These are phyloP conservation scores for Alternaria alternata DNA, from an alignment of 2,329 filamentous ascomycete genomes.

Conservation along the genomic window DNA sequence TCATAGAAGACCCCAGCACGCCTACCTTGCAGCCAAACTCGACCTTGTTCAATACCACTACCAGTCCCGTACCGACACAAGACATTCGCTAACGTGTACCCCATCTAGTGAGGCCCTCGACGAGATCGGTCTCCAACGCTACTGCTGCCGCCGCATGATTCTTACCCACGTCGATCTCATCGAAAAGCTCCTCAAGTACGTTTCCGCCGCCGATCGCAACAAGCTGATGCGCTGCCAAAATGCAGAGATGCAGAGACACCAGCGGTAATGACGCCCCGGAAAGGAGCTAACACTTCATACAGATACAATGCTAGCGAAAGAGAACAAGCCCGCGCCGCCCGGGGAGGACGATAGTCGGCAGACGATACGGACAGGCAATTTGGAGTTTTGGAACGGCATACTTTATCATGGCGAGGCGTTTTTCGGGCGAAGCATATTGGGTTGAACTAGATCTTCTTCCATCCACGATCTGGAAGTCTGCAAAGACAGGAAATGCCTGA, in stretches of 20 bases:
- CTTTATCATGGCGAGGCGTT: conserved; percentile 33
- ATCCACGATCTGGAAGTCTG: background rate
- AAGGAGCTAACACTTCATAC: conserved; percentile 33
- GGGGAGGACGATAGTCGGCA: conserved; percentile 28
- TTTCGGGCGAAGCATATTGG: conserved; percentile 13
- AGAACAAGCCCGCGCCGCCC: conserved; percentile 43
- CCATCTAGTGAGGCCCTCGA: conserved; percentile 87
- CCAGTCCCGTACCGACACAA: background rate
- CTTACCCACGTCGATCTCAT: conserved; percentile 99
- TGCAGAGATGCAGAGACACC: background rate
- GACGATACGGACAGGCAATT: conserved; percentile 10
- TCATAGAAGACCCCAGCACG: background rate
- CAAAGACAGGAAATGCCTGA: background rate
- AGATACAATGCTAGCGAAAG: conserved; percentile 50
- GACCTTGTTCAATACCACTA: background rate
- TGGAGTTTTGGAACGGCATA: conserved; percentile 23
- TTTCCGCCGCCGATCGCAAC: conserved; percentile 26
- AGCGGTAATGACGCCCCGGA: conserved; percentile 16
- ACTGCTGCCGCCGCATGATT: conserved; percentile 99
- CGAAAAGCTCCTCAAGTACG: conserved; percentile 81
- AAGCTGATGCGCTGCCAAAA: conserved; percentile 5
- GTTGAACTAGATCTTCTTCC: background rate
- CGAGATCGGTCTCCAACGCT: conserved; percentile 88
- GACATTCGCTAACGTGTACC: conserved; percentile 16
- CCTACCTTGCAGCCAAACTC: background rate